Evolutionary conservation across 2,329 filamentous ascomycete genomes (phyloP).

Genomic region (Arthrobotrys conoides): DNA sequence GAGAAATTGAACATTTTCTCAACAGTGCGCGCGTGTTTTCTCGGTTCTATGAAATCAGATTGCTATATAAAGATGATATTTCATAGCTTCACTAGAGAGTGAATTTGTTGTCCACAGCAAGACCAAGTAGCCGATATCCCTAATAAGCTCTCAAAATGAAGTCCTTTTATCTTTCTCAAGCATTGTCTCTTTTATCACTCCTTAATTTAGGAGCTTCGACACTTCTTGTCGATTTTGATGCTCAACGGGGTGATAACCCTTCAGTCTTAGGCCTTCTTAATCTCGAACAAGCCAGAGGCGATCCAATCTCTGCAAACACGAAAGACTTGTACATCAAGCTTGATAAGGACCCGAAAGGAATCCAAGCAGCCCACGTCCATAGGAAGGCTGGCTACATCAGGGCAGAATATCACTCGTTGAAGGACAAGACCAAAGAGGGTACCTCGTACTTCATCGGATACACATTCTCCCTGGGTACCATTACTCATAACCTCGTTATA

Average conservation of each 20-base stretch:
- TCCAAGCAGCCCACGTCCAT: constrained; percentile 58
- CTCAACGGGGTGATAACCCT: constrained; percentile 52
- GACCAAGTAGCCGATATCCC: no score
- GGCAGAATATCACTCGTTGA: constrained; percentile 60
- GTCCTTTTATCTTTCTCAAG: background rate
- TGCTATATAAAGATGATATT: background rate
- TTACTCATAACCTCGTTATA: constrained; percentile 21
- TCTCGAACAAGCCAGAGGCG: constrained; percentile 56
- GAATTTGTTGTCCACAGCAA: no score
- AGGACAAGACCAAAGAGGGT: constrained; percentile 41
- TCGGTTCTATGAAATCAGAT: background rate
- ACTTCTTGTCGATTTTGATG: constrained; percentile 50
- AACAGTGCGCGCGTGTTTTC: background rate
- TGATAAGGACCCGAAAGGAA: constrained; percentile 55
- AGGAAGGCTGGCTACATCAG: constrained; percentile 60
- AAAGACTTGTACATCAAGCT: constrained; percentile 61
- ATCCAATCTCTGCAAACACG: constrained; percentile 42
- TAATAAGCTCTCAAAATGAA: background rate
- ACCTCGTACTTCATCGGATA: constrained; percentile 27
- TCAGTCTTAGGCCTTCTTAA: constrained; percentile 56
- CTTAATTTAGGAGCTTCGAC: background rate
- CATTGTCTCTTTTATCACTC: background rate
- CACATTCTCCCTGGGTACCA: constrained; percentile 14
- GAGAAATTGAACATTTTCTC: background rate
- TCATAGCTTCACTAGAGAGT: background rate